phyloP scores from a whole-genome alignment of 331 rosid genomes.

The Quercus phellos region DNA sequence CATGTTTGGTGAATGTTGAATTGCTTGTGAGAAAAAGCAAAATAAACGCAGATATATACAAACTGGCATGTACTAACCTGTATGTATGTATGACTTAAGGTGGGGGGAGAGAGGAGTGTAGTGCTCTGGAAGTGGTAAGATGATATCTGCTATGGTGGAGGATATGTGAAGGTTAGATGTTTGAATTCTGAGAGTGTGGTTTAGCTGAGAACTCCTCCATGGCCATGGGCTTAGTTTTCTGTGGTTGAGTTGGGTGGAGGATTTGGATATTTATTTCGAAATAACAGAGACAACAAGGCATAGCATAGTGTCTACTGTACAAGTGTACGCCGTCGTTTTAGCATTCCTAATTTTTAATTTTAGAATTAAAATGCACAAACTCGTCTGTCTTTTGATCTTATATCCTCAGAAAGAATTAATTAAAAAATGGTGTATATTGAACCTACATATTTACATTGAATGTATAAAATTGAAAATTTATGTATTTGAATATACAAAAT shows the following conservation, averaged over 20 bases:
- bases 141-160: not conserved
- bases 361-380: no score
- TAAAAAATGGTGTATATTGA: no score
- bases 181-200: not conserved
- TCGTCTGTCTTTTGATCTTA: no score
- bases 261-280: not conserved
- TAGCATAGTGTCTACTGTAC: no score
- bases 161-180: not conserved
- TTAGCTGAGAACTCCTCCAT: not conserved
- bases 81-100: slow-evolving; percentile 16
- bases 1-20: slow-evolving; percentile 13
- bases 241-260: not conserved
- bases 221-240: not conserved
- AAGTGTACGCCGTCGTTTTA: no score
- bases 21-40: not conserved
- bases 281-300: not conserved
- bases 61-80: slow-evolving; percentile 15
- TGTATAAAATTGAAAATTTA: no score
- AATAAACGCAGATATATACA: not conserved
- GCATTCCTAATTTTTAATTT: no score
- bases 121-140: not conserved
- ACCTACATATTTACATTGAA: no score
- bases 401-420: no score
- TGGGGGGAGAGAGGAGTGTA: not conserved
- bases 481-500: no score